Base-by-base conservation (phyloP, 2,329 filamentous ascomycete species). In the Botryotinia calthae region DNA sequence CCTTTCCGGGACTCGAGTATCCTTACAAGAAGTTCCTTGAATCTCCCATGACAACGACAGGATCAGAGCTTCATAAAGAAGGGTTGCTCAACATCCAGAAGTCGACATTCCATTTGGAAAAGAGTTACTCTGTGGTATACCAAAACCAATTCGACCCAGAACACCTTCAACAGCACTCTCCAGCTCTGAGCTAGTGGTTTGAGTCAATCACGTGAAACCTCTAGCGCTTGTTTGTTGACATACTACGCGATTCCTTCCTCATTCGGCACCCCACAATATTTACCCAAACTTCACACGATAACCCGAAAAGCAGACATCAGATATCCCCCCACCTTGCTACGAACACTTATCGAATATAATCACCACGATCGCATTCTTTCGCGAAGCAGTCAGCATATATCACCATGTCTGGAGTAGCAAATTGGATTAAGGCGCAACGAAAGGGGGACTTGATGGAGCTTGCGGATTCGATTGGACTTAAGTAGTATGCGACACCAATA, bases 351-450 rank as follows among this genome's bases (percentile, higher is more conserved):
- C 62, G 25, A 64, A 40, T 28, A 64, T 54, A n/a, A 63, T 40
- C 10, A 70, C 62, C 14, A 20, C 42, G 34, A 28, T 72, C 64
- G 64, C 54, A 63, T 54, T 69, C 28, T 37, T 48, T 58, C 70
- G 28, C 51, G 28, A 67, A 40, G 56, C 12, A 64, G 44, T 44
- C 20, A 67, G 14, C 9, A 59, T 48, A 42, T 63, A 51, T 78
- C 78, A 87, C 81, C 78, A 93, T 93, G 90, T 89, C 89, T 75
- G 84, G 84, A 78, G 84, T 83, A 77, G 89, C 91, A 80, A 88
- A 89, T 78, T 97, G 92, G 89, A 87, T 97, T 81, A 88, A 90
- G 82, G 87, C 88, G 82, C 92, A 96, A 87, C 91, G 92, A 85
- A 97, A 97, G 87, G 87, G 86, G 78, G 93, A 95, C 76, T 88